Base-by-base conservation (phyloP, 2,329 filamentous ascomycete species). In the Aureobasidium musti region DNA sequence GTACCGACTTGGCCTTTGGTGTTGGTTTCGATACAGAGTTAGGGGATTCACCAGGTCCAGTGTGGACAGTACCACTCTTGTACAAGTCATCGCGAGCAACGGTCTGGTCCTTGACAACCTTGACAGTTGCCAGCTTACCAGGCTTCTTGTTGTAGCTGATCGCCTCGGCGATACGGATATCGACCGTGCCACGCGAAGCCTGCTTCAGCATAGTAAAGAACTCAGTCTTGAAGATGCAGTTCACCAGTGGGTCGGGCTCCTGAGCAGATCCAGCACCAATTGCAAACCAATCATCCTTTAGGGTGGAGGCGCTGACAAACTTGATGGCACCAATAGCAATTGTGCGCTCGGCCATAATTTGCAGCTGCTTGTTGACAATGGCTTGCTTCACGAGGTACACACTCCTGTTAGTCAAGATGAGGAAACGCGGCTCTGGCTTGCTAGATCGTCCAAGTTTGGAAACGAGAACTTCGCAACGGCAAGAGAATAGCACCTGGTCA, bases 61-160 rank as follows among this genome's bases (percentile, higher is more conserved):
- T 97, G 76, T 97, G 95, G 64, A 99, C 88, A 19, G 89, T 89
- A 68, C 91, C 89, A 76, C 92, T 97, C 85, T 99, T 99, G 83
- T 99, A 99, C 69, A 88, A 86, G 78, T 99, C 95, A 56, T 88
- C 88, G 63, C 84, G 78, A 3, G 84, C 80, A 63, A 89, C 85
- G 63, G 88, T 86, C 0, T 93, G 88, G 75, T 99, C 95, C 79
- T 96, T 97, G 68, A 96, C 75, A 10, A 91, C 91, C 81, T 98
- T 98, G 74, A 99, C 90, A 6, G 87, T 80, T 64, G 94, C 90
- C 77, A 91, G 85, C 81, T 99, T 99, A 65, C 91, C 91, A 1
- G 95, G 95, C 79, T 99, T 99, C 84, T 98, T 99, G 75, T 94
- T 93, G 78, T 97, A 99, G 76, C 97, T 91, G 72, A 99, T 93